Percentiles rank a stretch among this genome's conserved stretches.
phyloP scores from a whole-genome alignment of 768 basidiomycete species.

The Pleurotus tuoliensis region DNA sequence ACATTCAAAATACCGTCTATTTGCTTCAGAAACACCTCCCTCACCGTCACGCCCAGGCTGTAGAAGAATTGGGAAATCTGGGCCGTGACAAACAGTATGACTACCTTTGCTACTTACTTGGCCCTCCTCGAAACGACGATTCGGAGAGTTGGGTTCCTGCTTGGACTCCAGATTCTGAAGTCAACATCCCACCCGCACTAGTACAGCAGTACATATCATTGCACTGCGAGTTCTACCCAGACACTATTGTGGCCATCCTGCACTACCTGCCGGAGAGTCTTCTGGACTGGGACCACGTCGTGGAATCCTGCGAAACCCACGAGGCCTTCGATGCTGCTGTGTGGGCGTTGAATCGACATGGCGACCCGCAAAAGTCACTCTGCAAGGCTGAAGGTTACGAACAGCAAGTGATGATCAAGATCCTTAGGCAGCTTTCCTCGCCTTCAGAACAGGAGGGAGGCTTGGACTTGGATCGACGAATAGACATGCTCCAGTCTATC shows the following conservation, averaged over 20 bases:
- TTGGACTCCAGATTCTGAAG: constrained; percentile 28
- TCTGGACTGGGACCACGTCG: constrained; percentile 53
- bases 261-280: constrained; percentile 46
- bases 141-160: constrained; percentile 14
- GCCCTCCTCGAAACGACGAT: constrained; percentile 46
- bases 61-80: constrained; percentile 43
- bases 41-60: constrained; percentile 57
- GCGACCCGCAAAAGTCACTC: constrained; percentile 63
- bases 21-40: constrained; percentile 72
- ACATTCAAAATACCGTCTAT: constrained; percentile 63
- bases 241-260: constrained; percentile 58
- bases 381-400: constrained; percentile 60
- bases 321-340: constrained; percentile 73
- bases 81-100: constrained; percentile 56
- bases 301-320: constrained; percentile 62
- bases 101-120: constrained; percentile 76
- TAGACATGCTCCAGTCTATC: constrained; percentile 55
- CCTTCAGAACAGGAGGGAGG: constrained; percentile 10
- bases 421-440: constrained; percentile 35
- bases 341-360: constrained; percentile 71
- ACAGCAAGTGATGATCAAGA: constrained; percentile 39
- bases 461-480: constrained; percentile 25
- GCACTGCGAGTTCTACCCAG: constrained; percentile 68
- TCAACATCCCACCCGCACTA: constrained; percentile 44
- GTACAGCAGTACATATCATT: constrained; percentile 66